A percentile compares a stretch with the other conserved stretches of the same genome.
Evolutionary conservation across 495 filamentous ascomycete species (phyloP).

Genomic region (Lepidopterella palustris): DNA sequence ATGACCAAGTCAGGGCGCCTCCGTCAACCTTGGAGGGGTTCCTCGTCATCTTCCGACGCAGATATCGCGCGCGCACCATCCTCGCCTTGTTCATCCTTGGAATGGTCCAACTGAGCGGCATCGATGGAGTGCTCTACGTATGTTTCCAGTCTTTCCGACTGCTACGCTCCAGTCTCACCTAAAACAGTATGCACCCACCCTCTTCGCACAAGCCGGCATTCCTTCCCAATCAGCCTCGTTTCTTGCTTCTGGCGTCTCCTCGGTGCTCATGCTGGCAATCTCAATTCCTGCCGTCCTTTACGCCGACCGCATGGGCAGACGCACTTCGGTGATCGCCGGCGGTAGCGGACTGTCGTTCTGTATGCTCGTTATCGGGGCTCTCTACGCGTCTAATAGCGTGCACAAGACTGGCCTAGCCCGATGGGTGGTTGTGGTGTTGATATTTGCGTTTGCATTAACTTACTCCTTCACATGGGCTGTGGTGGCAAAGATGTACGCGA

Average conservation of each 20-base stretch:
- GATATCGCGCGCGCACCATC: conserved; percentile 35
- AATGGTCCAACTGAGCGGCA: conserved; percentile 47
- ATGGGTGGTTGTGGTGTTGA: conserved; percentile 29
- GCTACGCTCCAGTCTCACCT: background rate
- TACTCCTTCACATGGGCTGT: conserved; percentile 29
- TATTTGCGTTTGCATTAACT: conserved; percentile 26
- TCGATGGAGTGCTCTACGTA: conserved; percentile 46
- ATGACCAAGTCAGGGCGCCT: conserved; percentile 1
- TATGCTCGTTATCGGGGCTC: conserved; percentile 28
- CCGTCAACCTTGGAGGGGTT: conserved; percentile 20
- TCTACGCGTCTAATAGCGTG: conserved; percentile 26
- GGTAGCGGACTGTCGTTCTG: conserved; percentile 15
- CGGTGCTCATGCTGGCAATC: conserved; percentile 50
- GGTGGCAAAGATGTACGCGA: conserved; percentile 28
- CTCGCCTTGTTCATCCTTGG: conserved; percentile 46
- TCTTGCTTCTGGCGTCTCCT: conserved; percentile 50
- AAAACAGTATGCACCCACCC: conserved; percentile 42
- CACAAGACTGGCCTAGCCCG: conserved; percentile 20
- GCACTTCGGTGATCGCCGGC: conserved; percentile 25
- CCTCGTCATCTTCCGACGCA: conserved; percentile 17
- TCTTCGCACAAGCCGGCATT: conserved; percentile 51
- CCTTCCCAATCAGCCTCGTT: conserved; percentile 45
- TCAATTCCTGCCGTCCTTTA: conserved; percentile 43
- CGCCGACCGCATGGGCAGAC: conserved; percentile 27
- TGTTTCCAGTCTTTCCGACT: background rate